Conservation (phyloP, 768 basidiomycete species). For the Ramaria sp. region DNA sequence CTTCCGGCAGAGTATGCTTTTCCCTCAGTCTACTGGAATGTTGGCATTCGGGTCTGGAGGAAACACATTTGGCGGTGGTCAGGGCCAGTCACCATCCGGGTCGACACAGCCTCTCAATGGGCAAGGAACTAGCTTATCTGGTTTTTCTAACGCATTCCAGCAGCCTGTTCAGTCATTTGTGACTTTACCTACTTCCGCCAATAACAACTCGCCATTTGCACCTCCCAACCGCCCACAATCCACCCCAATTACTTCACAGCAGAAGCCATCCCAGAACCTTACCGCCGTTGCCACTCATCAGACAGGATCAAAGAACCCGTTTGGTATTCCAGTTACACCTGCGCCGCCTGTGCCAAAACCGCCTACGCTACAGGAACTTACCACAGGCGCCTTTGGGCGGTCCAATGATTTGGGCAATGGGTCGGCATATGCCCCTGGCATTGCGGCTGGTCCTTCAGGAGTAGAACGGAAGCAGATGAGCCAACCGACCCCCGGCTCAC, state of each 20-base stretch:
- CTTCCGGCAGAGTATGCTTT: slow-evolving; percentile 71
- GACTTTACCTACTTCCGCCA: background rate
- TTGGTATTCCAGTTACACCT: slow-evolving; percentile 60
- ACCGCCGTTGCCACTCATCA: slow-evolving; percentile 62
- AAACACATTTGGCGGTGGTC: background rate
- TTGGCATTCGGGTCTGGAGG: slow-evolving; percentile 30
- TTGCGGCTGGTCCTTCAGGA: background rate
- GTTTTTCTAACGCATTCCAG: background rate
- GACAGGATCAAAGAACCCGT: slow-evolving; percentile 94
- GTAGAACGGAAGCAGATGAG: background rate
- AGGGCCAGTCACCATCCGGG: background rate
- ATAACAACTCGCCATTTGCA: background rate
- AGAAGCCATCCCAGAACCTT: slow-evolving; percentile 15
- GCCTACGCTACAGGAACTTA: slow-evolving; percentile 75
- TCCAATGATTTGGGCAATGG: background rate
- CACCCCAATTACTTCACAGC: slow-evolving; percentile 5
- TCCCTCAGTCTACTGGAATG: slow-evolving; percentile 54
- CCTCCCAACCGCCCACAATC: slow-evolving; percentile 8
- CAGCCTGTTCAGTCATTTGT: background rate
- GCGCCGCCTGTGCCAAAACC: slow-evolving; percentile 60
- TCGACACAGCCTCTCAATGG: slow-evolving; percentile 11
- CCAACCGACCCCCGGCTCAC: background rate
- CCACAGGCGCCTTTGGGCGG: slow-evolving; percentile 28
- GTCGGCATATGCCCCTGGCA: background rate
- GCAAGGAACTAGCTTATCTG: background rate